These are phyloP conservation scores for Metschnikowia lochheadii DNA, from an alignment of 805 yeast genomes.

Conservation along the genomic window DNA sequence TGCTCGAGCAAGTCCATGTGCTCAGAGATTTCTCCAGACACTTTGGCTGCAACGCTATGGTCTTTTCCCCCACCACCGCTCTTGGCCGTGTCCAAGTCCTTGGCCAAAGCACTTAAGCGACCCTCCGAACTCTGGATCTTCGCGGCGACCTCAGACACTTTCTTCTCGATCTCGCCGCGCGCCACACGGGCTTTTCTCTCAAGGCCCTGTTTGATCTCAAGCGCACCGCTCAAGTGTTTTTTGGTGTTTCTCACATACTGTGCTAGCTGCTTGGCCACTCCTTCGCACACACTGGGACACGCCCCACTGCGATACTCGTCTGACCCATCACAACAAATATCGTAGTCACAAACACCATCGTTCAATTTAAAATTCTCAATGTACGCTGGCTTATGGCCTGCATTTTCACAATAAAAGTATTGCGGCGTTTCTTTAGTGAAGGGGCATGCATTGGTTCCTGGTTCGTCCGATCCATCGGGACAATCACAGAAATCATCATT, in stretches of 20 bases:
- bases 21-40: neutral
- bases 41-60: neutral
- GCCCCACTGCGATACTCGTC: constrained; percentile 57
- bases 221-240: constrained; percentile 19
- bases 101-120: neutral
- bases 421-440: constrained; percentile 21
- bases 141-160: neutral
- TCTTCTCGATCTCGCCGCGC: constrained; percentile 13
- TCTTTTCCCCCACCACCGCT: neutral
- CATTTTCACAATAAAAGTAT: constrained; percentile 71
- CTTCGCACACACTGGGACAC: constrained; percentile 57
- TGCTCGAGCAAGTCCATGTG: neutral
- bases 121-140: constrained; percentile 4
- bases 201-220: constrained; percentile 27
- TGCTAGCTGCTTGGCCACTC: constrained; percentile 41
- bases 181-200: constrained; percentile 17
- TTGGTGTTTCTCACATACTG: neutral
- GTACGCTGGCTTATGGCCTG: constrained; percentile 59
- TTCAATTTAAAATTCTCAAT: constrained; percentile 67
- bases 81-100: constrained; percentile 2
- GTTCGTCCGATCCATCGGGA: constrained; percentile 97
- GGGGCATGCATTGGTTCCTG: constrained; percentile 85
- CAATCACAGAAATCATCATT: constrained; percentile 94
- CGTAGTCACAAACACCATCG: constrained; percentile 92
- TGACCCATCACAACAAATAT: constrained; percentile 87